phyloP scores from a whole-genome alignment of 306 rosid species.

The Prunus mira region DNA sequence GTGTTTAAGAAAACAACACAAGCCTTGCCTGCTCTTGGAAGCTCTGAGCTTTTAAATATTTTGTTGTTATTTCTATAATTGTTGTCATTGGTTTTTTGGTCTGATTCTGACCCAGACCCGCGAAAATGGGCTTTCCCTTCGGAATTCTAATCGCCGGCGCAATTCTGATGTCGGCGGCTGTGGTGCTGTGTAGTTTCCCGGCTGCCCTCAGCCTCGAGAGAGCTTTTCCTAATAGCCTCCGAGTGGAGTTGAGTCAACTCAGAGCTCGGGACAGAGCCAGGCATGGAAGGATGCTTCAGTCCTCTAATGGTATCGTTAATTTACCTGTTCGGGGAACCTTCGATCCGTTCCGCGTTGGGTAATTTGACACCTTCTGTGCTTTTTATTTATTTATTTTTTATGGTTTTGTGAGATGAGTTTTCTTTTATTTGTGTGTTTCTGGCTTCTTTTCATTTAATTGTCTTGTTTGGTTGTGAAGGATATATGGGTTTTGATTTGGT shows the following conservation, averaged over 20 bases:
- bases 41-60: neutral
- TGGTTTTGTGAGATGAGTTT: conserved; percentile 15
- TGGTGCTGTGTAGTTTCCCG: conserved; percentile 44
- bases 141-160: conserved; percentile 24
- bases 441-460: neutral
- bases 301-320: conserved; percentile 63
- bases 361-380: conserved; percentile 12
- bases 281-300: conserved; percentile 78
- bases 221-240: conserved; percentile 69
- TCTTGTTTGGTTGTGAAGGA: neutral
- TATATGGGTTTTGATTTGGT: neutral
- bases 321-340: conserved; percentile 67
- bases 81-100: neutral
- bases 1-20: too few relatives aligned
- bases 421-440: neutral
- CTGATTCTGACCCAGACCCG: neutral
- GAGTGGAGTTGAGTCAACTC: conserved; percentile 64
- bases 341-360: conserved; percentile 91
- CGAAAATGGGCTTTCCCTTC: conserved; percentile 36
- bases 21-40: neutral
- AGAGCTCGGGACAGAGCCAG: conserved; percentile 63
- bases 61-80: neutral
- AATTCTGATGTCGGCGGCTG: conserved; percentile 28
- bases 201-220: conserved; percentile 61
- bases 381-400: neutral